phyloP scores from a whole-genome alignment of 1,284 basidiomycete genomes.

The Cerrena zonata region DNA sequence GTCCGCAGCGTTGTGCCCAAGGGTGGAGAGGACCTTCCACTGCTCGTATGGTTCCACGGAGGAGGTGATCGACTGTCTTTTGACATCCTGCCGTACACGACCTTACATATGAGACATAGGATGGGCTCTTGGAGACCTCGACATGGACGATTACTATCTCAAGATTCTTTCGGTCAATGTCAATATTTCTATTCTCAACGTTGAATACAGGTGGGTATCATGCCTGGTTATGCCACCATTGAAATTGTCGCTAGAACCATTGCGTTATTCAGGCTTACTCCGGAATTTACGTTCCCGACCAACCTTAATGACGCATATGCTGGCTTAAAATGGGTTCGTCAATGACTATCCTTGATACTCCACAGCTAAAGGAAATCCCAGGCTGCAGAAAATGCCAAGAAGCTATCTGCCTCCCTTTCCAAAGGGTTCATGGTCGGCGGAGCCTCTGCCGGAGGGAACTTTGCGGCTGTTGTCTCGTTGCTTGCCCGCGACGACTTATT shows the following conservation, averaged over 20 bases:
- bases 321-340: slow-evolving; percentile 12
- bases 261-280: slow-evolving; percentile 5
- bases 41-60: slow-evolving; percentile 10
- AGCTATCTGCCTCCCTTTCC: slow-evolving; percentile 2
- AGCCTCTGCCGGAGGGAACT: slow-evolving; percentile 14
- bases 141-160: slow-evolving; percentile 13
- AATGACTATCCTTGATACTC: not conserved
- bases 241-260: not conserved
- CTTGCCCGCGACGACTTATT: slow-evolving; percentile 13
- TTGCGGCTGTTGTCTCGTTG: slow-evolving; percentile 13
- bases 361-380: not conserved
- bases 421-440: slow-evolving; percentile 16
- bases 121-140: slow-evolving; percentile 8
- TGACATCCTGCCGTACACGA: not conserved
- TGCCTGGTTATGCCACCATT: not conserved
- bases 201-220: slow-evolving; percentile 9
- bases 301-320: slow-evolving; percentile 8
- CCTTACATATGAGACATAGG: not conserved
- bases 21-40: not conserved
- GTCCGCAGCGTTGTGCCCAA: slow-evolving; percentile 5
- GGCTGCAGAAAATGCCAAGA: slow-evolving; percentile 6
- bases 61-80: slow-evolving; percentile 8
- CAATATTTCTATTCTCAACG: slow-evolving; percentile 18
- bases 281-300: slow-evolving; percentile 9
- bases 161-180: slow-evolving; percentile 3